Conservation (phyloP, 2,329 filamentous ascomycete species). For the Colletotrichum coccodes region DNA sequence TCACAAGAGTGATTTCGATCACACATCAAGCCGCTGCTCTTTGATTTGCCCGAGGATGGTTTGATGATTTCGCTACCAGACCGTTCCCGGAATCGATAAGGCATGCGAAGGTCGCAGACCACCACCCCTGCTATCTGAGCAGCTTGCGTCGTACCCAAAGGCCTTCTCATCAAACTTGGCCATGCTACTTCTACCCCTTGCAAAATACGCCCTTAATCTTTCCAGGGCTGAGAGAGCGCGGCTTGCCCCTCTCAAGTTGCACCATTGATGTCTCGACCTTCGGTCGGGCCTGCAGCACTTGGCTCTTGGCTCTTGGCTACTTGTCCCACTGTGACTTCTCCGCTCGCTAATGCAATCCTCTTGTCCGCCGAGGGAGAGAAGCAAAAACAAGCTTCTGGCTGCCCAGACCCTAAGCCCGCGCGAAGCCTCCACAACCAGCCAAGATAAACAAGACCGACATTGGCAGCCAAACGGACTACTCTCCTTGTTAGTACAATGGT, state of each 20-base stretch:
- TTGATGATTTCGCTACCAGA: neutral
- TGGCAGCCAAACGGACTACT: neutral
- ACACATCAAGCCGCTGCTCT: neutral
- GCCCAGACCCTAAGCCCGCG: constrained; percentile 3
- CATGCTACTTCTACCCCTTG: constrained; percentile 10
- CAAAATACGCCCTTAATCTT: neutral
- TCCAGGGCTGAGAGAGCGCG: neutral
- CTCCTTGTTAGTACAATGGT: too few species aligned
- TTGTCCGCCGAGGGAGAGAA: constrained; percentile 17
- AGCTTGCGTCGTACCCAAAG: neutral
- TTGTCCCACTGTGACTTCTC: constrained; percentile 1
- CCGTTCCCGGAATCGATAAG: neutral
- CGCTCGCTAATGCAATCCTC: constrained; percentile 9
- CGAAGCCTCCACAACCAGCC: neutral
- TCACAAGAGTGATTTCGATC: too few species aligned
- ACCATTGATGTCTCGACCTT: constrained; percentile 6
- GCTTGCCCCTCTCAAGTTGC: neutral
- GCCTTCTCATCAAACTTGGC: constrained; percentile 12
- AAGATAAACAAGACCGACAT: neutral
- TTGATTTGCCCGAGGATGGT: neutral
- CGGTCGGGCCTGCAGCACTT: constrained; percentile 9
- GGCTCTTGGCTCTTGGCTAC: constrained; percentile 28
- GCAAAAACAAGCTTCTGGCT: constrained; percentile 25
- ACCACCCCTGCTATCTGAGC: neutral
- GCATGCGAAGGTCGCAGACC: neutral